Percentiles rank a stretch among this genome's conserved stretches.
Evolutionary conservation across 2,329 filamentous ascomycete species (phyloP).

Genomic region (Alternaria dauci): DNA sequence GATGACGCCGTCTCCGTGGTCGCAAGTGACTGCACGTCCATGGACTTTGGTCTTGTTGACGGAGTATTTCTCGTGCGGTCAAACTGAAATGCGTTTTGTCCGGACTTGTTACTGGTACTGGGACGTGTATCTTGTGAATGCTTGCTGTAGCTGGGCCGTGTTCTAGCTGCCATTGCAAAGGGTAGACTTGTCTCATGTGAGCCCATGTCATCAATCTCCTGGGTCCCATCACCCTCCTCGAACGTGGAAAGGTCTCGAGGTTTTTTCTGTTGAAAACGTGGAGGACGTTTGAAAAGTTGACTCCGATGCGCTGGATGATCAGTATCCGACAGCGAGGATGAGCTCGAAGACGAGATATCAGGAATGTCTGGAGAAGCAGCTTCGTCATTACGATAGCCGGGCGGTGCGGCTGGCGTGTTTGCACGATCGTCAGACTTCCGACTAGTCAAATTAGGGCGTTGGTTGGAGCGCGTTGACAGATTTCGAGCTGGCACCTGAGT

Average conservation of each 20-base stretch:
- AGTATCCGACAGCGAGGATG: slow-evolving; percentile 46
- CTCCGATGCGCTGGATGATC: slow-evolving; percentile 53
- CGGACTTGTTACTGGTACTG: slow-evolving; percentile 10
- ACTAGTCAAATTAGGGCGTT: slow-evolving; percentile 32
- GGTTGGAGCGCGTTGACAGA: slow-evolving; percentile 37
- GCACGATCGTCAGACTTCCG: slow-evolving; percentile 26
- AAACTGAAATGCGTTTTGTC: slow-evolving; percentile 17
- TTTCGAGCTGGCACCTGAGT: slow-evolving; percentile 35
- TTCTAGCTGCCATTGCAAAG: slow-evolving; percentile 49
- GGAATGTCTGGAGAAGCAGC: slow-evolving; percentile 33
- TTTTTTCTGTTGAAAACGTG: slow-evolving; percentile 46
- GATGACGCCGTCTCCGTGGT: slow-evolving; percentile 58
- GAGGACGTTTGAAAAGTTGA: slow-evolving; percentile 55
- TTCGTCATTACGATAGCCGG: slow-evolving; percentile 20
- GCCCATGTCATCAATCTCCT: slow-evolving; percentile 62
- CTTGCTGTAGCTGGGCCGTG: slow-evolving; percentile 7
- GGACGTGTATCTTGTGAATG: slow-evolving; percentile 20
- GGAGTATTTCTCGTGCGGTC: slow-evolving; percentile 12
- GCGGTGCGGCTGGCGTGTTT: slow-evolving; percentile 10
- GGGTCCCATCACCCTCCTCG: slow-evolving; percentile 42
- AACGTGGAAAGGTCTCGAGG: slow-evolving; percentile 36
- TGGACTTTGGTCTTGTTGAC: slow-evolving; percentile 20
- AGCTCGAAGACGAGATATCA: slow-evolving; percentile 41
- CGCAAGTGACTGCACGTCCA: slow-evolving; percentile 31
- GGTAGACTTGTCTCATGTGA: slow-evolving; percentile 57